A percentile compares a stretch with the other conserved stretches of the same genome.
These are phyloP conservation scores for Cercospora nicotianae DNA, from an alignment of 2,329 filamentous ascomycete genomes.

Conservation along the genomic window DNA sequence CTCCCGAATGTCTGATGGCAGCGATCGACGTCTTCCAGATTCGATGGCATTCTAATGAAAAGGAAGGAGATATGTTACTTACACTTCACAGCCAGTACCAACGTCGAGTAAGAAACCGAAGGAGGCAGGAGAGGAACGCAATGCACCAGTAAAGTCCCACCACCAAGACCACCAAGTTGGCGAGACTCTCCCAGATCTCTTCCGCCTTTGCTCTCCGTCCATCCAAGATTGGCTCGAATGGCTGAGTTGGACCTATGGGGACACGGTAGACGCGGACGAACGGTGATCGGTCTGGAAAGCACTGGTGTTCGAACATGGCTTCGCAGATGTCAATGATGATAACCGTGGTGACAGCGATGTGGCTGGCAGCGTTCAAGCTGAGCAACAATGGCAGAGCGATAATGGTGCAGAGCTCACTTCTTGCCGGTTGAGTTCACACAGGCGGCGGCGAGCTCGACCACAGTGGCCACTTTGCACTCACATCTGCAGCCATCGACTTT, in stretches of 20 bases:
- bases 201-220: background rate
- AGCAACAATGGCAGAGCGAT: background rate
- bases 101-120: background rate
- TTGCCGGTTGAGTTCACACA: background rate
- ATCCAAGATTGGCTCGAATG: background rate
- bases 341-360: background rate
- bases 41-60: background rate
- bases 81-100: background rate
- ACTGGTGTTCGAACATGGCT: constrained; percentile 7
- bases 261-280: constrained; percentile 7
- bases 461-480: background rate
- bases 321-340: background rate
- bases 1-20: background rate
- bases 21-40: background rate
- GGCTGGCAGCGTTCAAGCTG: background rate
- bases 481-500: background rate
- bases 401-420: background rate
- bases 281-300: constrained; percentile 2
- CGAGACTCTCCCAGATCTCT: background rate
- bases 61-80: background rate
- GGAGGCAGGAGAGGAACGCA: background rate
- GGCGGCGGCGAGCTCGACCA: background rate
- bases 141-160: background rate
- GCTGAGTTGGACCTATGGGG: background rate
- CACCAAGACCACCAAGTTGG: background rate